Evolutionary conservation across 228 moss, liverwort and hornwort genomes (phyloP), one percentile per base, ranked within the genome.

Genomic region (Sphagnum magellanicum): DNA sequence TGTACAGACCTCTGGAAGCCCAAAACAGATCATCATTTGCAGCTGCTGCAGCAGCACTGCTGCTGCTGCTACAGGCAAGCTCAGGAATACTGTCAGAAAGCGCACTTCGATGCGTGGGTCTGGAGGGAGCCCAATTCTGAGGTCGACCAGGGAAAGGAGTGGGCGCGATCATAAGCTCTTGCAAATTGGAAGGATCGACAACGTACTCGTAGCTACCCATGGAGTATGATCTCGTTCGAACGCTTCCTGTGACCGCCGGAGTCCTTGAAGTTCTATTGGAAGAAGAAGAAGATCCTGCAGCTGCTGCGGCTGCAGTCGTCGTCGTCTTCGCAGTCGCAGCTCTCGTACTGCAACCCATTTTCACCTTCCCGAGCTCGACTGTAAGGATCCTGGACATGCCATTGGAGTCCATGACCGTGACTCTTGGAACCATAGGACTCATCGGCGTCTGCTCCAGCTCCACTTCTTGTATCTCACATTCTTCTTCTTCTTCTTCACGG

Each of bases 141-240:
- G 80, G 89, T 3, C 92, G 70, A 0, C 92, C 92, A 1, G 95
- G 95, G 16, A 84, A 92, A 0, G 95, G 95, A 50, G 95, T 92
- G 4, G 95, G 95, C 4, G 92, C 95, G 61, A 95, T 95, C 55
- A 84, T 78, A 0, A 96, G 91, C 76, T 96, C 92, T 32, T 32
- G 32, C 86, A 92, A 85, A 70, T 89, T 92, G 0, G 92, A 85
- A 0, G 96, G 96, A 52, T 96, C 89, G 5, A 96, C 92, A 4
- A 92, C 63, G 50, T 96, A 96, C 68, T 96, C 96, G 74, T 92
- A 96, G 53, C 91, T 91, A 5, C 96, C 96, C 96, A 96, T 96
- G 8, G 96, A 96, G 16, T 96, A 96, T 0, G 89, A 92, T 17
- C 96, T 80, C 8, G 89, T 92, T 10, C 91, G 83, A 8, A 8